These are phyloP conservation scores for Passalora sequoiae DNA, from an alignment of 2,329 filamentous ascomycete species.

Conservation along the genomic window DNA sequence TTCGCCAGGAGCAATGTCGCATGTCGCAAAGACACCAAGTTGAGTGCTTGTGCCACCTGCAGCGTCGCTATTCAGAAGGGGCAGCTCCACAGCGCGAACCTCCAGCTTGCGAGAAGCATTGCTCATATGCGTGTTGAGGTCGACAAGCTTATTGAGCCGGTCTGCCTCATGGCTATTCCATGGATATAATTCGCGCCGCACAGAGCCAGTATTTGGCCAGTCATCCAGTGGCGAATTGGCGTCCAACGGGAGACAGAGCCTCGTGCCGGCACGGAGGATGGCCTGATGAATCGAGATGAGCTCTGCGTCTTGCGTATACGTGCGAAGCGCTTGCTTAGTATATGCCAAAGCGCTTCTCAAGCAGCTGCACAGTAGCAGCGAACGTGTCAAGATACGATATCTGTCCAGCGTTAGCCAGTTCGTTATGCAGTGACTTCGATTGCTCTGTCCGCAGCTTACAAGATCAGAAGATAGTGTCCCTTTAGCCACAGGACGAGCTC, in stretches of 20 bases:
- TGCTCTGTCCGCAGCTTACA: conserved; percentile 20
- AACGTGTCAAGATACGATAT: conserved; percentile 38
- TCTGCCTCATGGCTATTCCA: conserved; percentile 60
- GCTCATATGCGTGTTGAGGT: conserved; percentile 66
- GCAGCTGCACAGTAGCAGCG: conserved; percentile 58
- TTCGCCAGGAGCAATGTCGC: conserved; percentile 72
- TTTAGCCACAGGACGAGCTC: conserved; percentile 47
- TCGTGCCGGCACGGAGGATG: conserved; percentile 38
- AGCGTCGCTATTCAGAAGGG: conserved; percentile 51
- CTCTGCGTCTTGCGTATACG: conserved; percentile 52
- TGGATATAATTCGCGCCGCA: conserved; percentile 60
- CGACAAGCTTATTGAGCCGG: conserved; percentile 52
- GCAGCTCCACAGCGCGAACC: conserved; percentile 69
- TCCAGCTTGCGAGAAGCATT: conserved; percentile 74
- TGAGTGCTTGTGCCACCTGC: conserved; percentile 54
- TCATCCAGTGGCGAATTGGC: conserved; percentile 26
- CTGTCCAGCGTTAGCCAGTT: conserved; percentile 16
- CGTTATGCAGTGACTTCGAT: too few species aligned
- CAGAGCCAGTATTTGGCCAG: conserved; percentile 64
- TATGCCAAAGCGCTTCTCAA: conserved; percentile 62
- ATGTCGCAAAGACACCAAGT: conserved; percentile 82
- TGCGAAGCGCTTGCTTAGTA: conserved; percentile 55
- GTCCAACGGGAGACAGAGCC: conserved; percentile 15
- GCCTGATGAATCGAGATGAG: conserved; percentile 52
- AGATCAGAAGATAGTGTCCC: conserved; percentile 24